Evolutionary conservation across 257 asterid genomes (phyloP), one percentile per base, ranked within the genome.

Genomic region (Nemophila menziesii): DNA sequence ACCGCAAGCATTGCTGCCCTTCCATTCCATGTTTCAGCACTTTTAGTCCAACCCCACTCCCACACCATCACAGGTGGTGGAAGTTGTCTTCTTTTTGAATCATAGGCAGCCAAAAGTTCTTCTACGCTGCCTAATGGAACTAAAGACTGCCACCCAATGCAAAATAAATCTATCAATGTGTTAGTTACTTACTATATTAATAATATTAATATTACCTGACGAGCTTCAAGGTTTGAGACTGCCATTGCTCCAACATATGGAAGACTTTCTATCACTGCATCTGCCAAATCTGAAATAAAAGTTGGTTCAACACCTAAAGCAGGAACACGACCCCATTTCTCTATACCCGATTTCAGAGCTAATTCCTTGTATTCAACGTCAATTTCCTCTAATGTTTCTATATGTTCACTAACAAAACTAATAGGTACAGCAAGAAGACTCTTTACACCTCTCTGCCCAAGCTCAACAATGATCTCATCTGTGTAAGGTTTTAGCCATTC

Each of bases 1-100:
- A 89, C 95, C 2, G 98, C 98, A 68, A 89, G 60, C 98, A 89
- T 89, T 44, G 98, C 98, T 22, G 90, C 94, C 65, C 98, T 78
- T 52, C 98, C 98, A 11, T 89, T 89, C 98, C 98, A 84, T 29
- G 98, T 89, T 64, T 89, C 98, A 33, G 98, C 98, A 65, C 95
- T 89, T 80, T 78, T 89, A 10, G 98, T 89, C 98, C 95, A 89
- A 51, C 98, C 98, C 98, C 98, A 89, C 61, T 89, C 70, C 98
- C 98, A 89, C 40, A 89, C 87, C 16, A 65, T 73, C 50, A 89
- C 92, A 48, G 93, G 98, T 4, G 98, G 75, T 20, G 98, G 98
- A 22, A 89, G 82, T 75, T 89, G 93, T 65, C 86, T 70, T 3
- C 98, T 90, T 64, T 89, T 95, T 43, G 95, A 80, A 65, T 89